These are phyloP conservation scores for Pseudogymnoascus verrucosus DNA, from an alignment of 2,329 filamentous ascomycete genomes.

Conservation along the genomic window DNA sequence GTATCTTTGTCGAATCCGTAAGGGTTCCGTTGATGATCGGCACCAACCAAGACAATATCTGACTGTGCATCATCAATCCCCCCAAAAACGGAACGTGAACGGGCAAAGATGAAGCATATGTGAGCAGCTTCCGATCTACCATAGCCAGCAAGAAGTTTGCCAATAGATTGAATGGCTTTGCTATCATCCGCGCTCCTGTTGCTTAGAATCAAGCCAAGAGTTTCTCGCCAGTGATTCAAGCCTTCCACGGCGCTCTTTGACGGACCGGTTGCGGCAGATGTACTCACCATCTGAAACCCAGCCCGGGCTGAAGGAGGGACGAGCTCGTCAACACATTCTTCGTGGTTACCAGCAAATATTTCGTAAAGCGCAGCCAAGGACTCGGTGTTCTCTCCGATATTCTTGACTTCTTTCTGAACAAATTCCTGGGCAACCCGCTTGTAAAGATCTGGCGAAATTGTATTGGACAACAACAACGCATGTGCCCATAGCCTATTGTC, in stretches of 20 bases:
- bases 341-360: constrained; percentile 84
- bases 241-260: constrained; percentile 72
- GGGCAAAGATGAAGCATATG: constrained; percentile 85
- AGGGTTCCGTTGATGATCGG: constrained; percentile 65
- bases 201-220: constrained; percentile 73
- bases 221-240: constrained; percentile 90
- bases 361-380: constrained; percentile 88
- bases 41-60: constrained; percentile 76
- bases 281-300: constrained; percentile 83
- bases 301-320: constrained; percentile 88
- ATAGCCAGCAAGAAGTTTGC: constrained; percentile 75
- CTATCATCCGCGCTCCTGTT: constrained; percentile 79
- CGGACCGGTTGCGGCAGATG: constrained; percentile 50
- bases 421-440: constrained; percentile 94
- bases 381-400: constrained; percentile 69
- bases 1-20: constrained; percentile 70
- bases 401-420: constrained; percentile 87
- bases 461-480: constrained; percentile 79
- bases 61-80: constrained; percentile 74
- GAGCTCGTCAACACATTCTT: constrained; percentile 92
- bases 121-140: constrained; percentile 86
- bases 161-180: constrained; percentile 69
- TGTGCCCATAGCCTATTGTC: constrained; percentile 95
- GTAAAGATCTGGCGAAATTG: constrained; percentile 73
- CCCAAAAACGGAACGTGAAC: constrained; percentile 61